phyloP scores from a whole-genome alignment of 1,284 basidiomycete species.

The Sanghuangporus weigelae region DNA sequence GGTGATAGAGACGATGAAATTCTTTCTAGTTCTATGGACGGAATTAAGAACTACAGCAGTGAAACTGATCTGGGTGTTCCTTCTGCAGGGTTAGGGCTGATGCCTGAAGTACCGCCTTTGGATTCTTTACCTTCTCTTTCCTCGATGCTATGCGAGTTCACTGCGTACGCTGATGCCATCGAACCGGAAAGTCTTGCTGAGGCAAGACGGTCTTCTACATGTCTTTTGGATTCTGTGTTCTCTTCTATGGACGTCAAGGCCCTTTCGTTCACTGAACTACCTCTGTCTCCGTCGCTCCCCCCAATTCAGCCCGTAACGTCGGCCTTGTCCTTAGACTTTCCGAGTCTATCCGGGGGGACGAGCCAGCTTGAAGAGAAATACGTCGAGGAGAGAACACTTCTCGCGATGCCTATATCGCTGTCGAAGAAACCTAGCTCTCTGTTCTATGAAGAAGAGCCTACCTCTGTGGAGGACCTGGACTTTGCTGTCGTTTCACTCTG shows the following conservation, averaged over 20 bases:
- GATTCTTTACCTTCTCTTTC: neutral
- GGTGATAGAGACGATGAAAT: neutral
- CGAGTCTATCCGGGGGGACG: neutral
- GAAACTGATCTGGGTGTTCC: neutral
- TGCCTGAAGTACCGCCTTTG: neutral
- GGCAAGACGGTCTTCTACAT: slow-evolving; percentile 6
- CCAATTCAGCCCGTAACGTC: neutral
- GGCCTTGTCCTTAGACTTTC: neutral
- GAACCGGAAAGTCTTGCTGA: slow-evolving; percentile 8
- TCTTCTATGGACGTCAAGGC: slow-evolving; percentile 1
- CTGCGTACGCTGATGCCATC: slow-evolving; percentile 14
- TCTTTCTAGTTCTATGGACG: neutral
- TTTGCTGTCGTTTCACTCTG: neutral
- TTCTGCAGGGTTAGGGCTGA: neutral
- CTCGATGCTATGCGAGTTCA: slow-evolving; percentile 13
- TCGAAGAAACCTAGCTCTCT: neutral
- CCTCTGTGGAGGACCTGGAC: neutral
- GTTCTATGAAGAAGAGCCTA: neutral
- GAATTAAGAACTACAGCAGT: neutral
- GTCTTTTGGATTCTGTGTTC: slow-evolving; percentile 8
- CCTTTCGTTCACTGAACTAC: neutral
- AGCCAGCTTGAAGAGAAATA: neutral
- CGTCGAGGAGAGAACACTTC: neutral
- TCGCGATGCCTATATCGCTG: neutral
- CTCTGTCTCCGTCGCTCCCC: neutral